Base-by-base conservation (phyloP, 164 flowering plant species). In the Umbilicus rupestris region DNA sequence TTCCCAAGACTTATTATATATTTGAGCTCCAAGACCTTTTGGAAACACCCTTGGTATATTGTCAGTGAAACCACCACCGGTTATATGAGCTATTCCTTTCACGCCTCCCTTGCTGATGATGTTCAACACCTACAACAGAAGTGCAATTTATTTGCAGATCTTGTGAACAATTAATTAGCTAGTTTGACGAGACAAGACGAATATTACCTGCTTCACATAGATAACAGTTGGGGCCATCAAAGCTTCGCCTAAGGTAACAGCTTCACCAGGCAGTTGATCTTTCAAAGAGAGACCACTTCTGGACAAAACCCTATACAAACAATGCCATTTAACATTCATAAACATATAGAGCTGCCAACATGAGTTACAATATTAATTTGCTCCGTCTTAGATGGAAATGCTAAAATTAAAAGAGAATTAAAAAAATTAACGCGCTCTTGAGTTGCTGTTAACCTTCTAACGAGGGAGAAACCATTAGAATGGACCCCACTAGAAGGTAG, bases 61-160 rank as follows among this genome's bases (percentile, higher is more conserved):
- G 72, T 91, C 99, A 0, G 97, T 94, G 64, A 94, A 89, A 57
- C 99, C 97, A 72, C 99, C 99, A 63, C 99, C 97, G 1, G 99
- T 94, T 71, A 94, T 83, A 73, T 94, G 99, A 39, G 99, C 97
- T 66, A 94, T 81, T 20, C 97, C 99, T 78, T 87, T 94, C 42
- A 94, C 88, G 9, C 99, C 95, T 73, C 92, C 97, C 74, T 83
- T 85, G 80, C 83, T 78, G 62, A 91, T 82, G 31, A 94, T 70
- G 65, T 94, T 83, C 59, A 88, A 92, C 59, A 89, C 97, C 99
- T 94, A 11, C 2, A 47, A 41, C 12, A 64, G 26, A 10, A 20
- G 19, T 45, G 11, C 35, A 57, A 8, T 3, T 33, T 7, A 30
- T 3, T 26, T 26, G 3, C 0, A 14, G 41, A 7, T 33, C 11